Evolutionary conservation across 257 asterid species (phyloP).

Genomic region (Lavandula angustifolia): DNA sequence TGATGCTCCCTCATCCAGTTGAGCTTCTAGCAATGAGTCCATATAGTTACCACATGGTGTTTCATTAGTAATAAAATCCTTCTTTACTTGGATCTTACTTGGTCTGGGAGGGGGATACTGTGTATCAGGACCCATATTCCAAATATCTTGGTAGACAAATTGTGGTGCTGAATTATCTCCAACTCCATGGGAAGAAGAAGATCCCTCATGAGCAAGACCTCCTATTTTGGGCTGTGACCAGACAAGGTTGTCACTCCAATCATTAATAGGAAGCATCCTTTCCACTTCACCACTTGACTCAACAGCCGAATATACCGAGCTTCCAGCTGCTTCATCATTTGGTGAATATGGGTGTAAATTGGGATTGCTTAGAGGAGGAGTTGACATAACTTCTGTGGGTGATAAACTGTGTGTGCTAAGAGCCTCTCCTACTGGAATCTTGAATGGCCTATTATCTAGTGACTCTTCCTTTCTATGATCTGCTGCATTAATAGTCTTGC

Average conservation of each 20-base stretch:
- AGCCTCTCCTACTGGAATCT: conserved; percentile 39
- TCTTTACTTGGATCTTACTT: conserved; percentile 60
- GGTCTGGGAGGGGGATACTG: conserved; percentile 81
- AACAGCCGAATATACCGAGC: conserved; percentile 42
- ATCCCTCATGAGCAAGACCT: conserved; percentile 36
- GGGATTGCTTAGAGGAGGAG: too few relatives aligned
- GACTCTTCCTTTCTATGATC: conserved; percentile 42
- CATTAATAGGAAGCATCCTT: conserved; percentile 41
- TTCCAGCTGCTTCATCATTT: conserved; percentile 36
- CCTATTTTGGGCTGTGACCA: conserved; percentile 47
- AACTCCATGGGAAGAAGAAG: conserved; percentile 42
- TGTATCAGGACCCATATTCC: conserved; percentile 62
- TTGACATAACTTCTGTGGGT: conserved; percentile 25
- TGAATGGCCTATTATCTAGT: neutral
- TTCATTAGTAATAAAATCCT: conserved; percentile 50
- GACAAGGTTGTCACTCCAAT: conserved; percentile 48
- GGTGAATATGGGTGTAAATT: conserved; percentile 9
- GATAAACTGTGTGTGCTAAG: conserved; percentile 30
- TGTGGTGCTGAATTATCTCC: conserved; percentile 62
- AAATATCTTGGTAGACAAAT: conserved; percentile 81
- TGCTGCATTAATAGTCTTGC: conserved; percentile 29
- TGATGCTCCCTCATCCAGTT: conserved; percentile 47
- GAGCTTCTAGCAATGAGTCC: conserved; percentile 39
- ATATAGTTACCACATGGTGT: conserved; percentile 33
- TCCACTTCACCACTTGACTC: conserved; percentile 44